Conservation (phyloP, 805 yeast genomes). For the Candida nonsorbophila region DNA sequence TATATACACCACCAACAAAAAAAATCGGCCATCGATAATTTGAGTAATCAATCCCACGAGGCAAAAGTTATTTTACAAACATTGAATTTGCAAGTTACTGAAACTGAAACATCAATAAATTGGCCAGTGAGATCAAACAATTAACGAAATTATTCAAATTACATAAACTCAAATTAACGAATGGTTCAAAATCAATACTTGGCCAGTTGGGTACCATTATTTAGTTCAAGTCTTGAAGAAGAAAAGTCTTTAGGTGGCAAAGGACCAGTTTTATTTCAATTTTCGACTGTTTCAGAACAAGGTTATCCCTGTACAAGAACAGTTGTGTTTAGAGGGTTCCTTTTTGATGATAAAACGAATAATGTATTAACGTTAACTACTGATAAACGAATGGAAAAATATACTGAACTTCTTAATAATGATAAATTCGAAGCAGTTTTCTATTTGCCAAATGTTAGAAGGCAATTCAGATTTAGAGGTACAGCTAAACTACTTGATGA, state of each 20-base stretch:
- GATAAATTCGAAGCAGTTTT: constrained; percentile 72
- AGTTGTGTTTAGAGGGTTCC: constrained; percentile 66
- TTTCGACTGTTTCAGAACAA: constrained; percentile 56
- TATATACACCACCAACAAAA: no score
- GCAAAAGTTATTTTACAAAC: no score
- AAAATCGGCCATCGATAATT: no score
- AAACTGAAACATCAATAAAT: no score
- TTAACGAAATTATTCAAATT: constrained; percentile 1
- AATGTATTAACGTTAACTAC: constrained; percentile 67
- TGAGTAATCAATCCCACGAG: no score
- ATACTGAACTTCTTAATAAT: constrained; percentile 44
- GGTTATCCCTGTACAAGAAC: constrained; percentile 65
- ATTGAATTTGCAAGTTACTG: no score
- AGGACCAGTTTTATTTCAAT: no score
- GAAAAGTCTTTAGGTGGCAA: constrained; percentile 19
- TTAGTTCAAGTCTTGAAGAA: constrained; percentile 45
- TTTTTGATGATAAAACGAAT: constrained; percentile 62
- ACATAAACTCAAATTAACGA: not conserved
- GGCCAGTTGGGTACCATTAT: constrained; percentile 77
- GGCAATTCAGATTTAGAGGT: constrained; percentile 74
- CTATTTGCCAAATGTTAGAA: constrained; percentile 56
- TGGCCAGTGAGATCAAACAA: no score
- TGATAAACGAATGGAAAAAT: constrained; percentile 65
- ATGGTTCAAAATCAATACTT: constrained; percentile 27
- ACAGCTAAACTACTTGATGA: constrained; percentile 43